A percentile compares a stretch with the other conserved stretches of the same genome.
phyloP scores from a whole-genome alignment of 2,329 filamentous ascomycete species.

The Fusarium lyarnte region DNA sequence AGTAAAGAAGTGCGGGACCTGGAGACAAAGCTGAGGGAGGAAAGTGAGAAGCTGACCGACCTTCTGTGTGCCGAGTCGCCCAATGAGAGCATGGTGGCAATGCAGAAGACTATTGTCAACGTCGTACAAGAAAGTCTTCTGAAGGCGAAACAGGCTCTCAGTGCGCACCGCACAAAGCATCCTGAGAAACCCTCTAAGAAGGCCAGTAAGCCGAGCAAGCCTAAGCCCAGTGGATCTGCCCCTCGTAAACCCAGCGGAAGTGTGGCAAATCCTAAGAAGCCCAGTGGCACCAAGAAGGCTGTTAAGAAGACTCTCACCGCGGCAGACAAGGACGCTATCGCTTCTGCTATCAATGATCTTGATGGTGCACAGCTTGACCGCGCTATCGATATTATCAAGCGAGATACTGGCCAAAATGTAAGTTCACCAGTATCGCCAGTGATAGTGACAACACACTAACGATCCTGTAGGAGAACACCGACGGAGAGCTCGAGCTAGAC shows the following conservation, averaged over 20 bases:
- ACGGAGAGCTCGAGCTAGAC: constrained; percentile 68
- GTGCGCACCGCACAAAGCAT: constrained; percentile 56
- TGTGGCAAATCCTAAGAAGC: constrained; percentile 48
- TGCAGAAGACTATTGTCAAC: constrained; percentile 70
- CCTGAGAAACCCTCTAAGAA: constrained; percentile 67
- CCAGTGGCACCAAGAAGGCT: constrained; percentile 56
- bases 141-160: constrained; percentile 74
- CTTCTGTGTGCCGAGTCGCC: constrained; percentile 62
- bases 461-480: constrained; percentile 62
- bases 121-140: constrained; percentile 77
- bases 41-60: constrained; percentile 66
- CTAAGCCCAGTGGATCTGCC: constrained; percentile 50
- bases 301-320: constrained; percentile 69
- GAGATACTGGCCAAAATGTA: constrained; percentile 80
- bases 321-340: constrained; percentile 91
- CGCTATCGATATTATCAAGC: constrained; percentile 90
- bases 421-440: constrained; percentile 48
- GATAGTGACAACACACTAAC: constrained; percentile 7
- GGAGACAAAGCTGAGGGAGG: constrained; percentile 62
- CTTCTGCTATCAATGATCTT: constrained; percentile 83
- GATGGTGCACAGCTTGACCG: constrained; percentile 80
- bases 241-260: constrained; percentile 56
- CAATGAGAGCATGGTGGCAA: constrained; percentile 62
- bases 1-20: constrained; percentile 62
- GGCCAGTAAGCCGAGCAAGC: constrained; percentile 66